phyloP scores from a whole-genome alignment of 169 alveolate species.

The Plasmodium yoelii region DNA sequence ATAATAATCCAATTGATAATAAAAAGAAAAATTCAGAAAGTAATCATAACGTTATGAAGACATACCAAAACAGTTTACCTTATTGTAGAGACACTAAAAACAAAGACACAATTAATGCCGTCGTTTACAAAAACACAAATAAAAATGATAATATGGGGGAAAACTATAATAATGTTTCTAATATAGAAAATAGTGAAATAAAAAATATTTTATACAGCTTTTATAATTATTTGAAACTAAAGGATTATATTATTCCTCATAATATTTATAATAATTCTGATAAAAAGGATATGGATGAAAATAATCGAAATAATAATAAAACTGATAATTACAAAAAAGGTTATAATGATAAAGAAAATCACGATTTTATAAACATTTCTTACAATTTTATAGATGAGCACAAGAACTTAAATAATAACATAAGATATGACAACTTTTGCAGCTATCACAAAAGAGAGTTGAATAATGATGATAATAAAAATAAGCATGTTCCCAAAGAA shows the following conservation, averaged over 20 bases:
- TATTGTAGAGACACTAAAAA: background rate
- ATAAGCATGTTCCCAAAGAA: background rate
- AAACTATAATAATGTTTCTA: background rate
- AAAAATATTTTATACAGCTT: conserved; percentile 25
- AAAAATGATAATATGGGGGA: background rate
- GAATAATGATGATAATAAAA: background rate
- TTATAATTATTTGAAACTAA: conserved; percentile 47
- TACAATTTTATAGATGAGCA: conserved; percentile 52
- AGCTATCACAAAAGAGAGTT: conserved; percentile 15
- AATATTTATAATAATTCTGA: conserved; percentile 20
- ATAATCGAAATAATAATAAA: background rate
- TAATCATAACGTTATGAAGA: too few species aligned
- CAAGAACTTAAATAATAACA: conserved; percentile 14
- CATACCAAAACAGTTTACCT: too few species aligned
- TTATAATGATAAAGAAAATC: background rate
- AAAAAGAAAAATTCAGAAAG: too few species aligned
- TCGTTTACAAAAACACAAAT: background rate
- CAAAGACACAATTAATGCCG: background rate
- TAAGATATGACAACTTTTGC: conserved; percentile 32
- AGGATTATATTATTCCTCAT: conserved; percentile 45
- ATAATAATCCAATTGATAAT: too few species aligned
- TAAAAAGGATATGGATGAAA: background rate
- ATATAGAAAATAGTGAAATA: background rate
- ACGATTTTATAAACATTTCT: conserved; percentile 12
- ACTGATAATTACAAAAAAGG: background rate